Base-by-base conservation (phyloP, 257 asterid species). In the Phtheirospermum japonicum region DNA sequence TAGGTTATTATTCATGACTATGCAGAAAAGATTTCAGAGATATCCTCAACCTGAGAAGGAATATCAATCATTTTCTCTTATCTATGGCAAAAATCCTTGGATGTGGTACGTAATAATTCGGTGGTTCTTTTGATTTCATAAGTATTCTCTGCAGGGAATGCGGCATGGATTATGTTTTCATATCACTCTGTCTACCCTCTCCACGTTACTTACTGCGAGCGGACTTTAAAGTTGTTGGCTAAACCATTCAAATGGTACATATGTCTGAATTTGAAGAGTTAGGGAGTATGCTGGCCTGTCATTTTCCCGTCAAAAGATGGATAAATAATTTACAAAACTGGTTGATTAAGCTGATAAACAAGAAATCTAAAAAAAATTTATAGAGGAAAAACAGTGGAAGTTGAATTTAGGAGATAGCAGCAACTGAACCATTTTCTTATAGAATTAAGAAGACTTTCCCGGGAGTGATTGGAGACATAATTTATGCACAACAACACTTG, bases 31-130 rank as follows among this genome's bases (percentile, higher is more conserved):
- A 64, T 87, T 87, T 77, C 86, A 75, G 75, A 80, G 90, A 57
- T 77, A 73, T 77, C 90, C 93, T 60, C 89, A 79, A 48, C 93
- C 95, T 49, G 93, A 87, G 73, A 87, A 82, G 76, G 95, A 87
- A 63, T 84, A 87, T 63, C 95, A 84, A 61, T 84, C 95, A 54
- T 87, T 87, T 75, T 84, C 95, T 76, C 88, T 87, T 64, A 67
- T 82, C 71, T 72, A 87, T 76, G 85, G 81, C 39, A 77, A 74
- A 16, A 71, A 36, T 80, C 95, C 50, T 77, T 84, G 80, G 93
- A 87, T 79, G 78, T 87, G 90, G 95, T 87, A 63, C 45, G 83
- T 59, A 63, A 43, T 56, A 43, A 9, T 49, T 72, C 45, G 55
- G 59, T 72, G 52, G 59, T 70, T 57, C 34, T 45, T 63, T 63